Base-by-base conservation (phyloP, 306 rosid species). In the Chamaecrista fasciculata region DNA sequence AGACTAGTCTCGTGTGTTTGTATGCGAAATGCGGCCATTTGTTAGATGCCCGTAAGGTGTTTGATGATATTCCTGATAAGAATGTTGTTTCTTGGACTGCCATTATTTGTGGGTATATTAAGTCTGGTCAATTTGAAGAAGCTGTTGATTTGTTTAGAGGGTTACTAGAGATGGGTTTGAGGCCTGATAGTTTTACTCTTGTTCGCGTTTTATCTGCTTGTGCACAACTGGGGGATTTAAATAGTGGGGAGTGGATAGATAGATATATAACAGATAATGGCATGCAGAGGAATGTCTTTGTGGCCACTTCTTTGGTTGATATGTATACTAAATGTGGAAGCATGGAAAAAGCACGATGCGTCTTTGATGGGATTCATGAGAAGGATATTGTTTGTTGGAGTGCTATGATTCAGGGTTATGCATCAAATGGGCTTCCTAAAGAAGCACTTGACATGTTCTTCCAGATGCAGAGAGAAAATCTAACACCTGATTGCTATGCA, bases 61-160 rank as follows among this genome's bases (percentile, higher is more conserved):
- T 89, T 19, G 90, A 79, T 65, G 83, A 89, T 69, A 86, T 86
- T 71, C 69, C 78, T 25, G 79, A 79, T 0, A 89, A 81, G 36
- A 86, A 84, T 75, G 83, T 84, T 59, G 90, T 84, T 8, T 89
- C 90, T 75, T 84, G 92, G 90, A 84, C 92, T 8, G 85, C 90
- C 4, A 76, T 86, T 4, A 81, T 89, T 47, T 76, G 86, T 31
- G 96, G 88, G 55, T 84, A 72, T 55, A 75, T 82, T 70, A 81
- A 52, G 42, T 74, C 39, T 29, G 79, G 89, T 1, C 36, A 25
- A 21, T 84, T 10, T 49, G 58, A 50, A 16, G 89, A 87, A 33
- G 94, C 89, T 2, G 72, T 87, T 69, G 76, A 69, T 65, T 70
- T 77, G 72, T 90, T 87, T 62, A 49, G 76, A 31, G 73, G 70